phyloP scores from a whole-genome alignment of 495 filamentous ascomycete species.

The Trichocladium uniseriatum region DNA sequence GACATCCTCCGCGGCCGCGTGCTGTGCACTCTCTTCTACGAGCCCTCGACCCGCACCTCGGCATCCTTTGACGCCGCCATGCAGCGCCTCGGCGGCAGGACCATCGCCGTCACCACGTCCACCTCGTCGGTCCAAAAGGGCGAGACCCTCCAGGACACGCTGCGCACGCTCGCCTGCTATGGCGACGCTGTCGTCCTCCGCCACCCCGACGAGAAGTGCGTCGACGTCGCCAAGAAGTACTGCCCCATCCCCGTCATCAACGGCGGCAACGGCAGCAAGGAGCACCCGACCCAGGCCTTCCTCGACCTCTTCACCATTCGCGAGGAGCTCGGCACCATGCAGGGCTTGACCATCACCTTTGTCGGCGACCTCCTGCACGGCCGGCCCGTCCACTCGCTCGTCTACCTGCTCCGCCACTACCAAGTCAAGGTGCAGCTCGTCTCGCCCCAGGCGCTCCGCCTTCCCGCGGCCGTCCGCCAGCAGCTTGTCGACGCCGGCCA shows the following conservation, averaged over 20 bases:
- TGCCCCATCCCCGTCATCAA: slow-evolving; percentile 90
- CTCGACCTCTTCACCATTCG: slow-evolving; percentile 98
- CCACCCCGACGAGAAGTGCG: slow-evolving; percentile 72
- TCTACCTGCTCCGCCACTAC: slow-evolving; percentile 90
- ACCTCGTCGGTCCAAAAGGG: slow-evolving; percentile 86
- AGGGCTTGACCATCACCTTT: slow-evolving; percentile 91
- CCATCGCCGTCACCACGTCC: slow-evolving; percentile 64
- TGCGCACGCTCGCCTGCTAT: slow-evolving; percentile 89
- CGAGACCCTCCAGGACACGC: slow-evolving; percentile 83
- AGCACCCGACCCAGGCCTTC: slow-evolving; percentile 97
- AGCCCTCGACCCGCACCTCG: slow-evolving; percentile 92
- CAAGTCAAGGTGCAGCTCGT: slow-evolving; percentile 89
- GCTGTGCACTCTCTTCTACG: slow-evolving; percentile 89
- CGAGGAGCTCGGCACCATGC: slow-evolving; percentile 91
- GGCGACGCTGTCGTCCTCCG: slow-evolving; percentile 89
- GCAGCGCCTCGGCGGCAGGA: slow-evolving; percentile 87
- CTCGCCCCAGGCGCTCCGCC: slow-evolving; percentile 64
- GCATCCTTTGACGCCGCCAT: slow-evolving; percentile 96
- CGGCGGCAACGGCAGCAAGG: slow-evolving; percentile 85
- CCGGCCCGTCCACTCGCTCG: slow-evolving; percentile 85
- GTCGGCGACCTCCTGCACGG: slow-evolving; percentile 87
- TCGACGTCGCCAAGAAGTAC: slow-evolving; percentile 72
- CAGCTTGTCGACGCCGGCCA: slow-evolving; percentile 63
- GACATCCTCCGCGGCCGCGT: slow-evolving; percentile 77
- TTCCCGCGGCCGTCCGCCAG: slow-evolving; percentile 65